Percentiles rank a stretch among this genome's conserved stretches.
Evolutionary conservation across 2,329 filamentous ascomycete genomes (phyloP).

Genomic region (Penicillium thymicola): DNA sequence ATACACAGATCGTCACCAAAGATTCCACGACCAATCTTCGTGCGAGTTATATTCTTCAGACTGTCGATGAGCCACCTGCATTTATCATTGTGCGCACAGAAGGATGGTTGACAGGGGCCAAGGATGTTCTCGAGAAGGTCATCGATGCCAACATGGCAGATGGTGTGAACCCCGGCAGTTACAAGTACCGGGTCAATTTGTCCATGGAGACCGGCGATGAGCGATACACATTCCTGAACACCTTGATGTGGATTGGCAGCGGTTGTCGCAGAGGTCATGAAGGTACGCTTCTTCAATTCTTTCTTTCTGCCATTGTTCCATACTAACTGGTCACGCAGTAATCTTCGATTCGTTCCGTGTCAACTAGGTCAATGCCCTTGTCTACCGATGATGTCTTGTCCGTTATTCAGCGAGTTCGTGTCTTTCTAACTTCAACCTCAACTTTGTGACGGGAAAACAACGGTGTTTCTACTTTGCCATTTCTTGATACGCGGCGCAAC

Average conservation of each 20-base stretch:
- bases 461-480: constrained; percentile 19
- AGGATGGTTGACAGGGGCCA: constrained; percentile 49
- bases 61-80: constrained; percentile 49
- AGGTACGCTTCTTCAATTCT: constrained; percentile 30
- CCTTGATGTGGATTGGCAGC: constrained; percentile 50
- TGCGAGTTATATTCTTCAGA: constrained; percentile 49
- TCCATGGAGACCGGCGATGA: constrained; percentile 51
- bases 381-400: constrained; percentile 7
- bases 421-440: constrained; percentile 4
- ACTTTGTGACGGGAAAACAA: constrained; percentile 22
- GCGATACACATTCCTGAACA: constrained; percentile 49
- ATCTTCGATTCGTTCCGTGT: constrained; percentile 40
- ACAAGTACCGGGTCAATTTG: constrained; percentile 49
- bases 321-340: constrained; percentile 21
- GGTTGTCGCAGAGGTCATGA: constrained; percentile 47
- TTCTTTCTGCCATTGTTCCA: background rate
- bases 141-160: constrained; percentile 45
- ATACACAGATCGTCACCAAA: constrained; percentile 49
- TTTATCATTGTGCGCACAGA: constrained; percentile 48
- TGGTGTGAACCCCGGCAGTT: constrained; percentile 47
- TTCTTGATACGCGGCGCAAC: constrained; percentile 10
- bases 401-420: constrained; percentile 24
- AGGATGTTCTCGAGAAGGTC: constrained; percentile 50
- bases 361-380: constrained; percentile 23
- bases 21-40: constrained; percentile 46